Evolutionary conservation across 75 land plant species (phyloP), one percentile per base, ranked within the genome.

Genomic region (Selaginella moellendorffii): DNA sequence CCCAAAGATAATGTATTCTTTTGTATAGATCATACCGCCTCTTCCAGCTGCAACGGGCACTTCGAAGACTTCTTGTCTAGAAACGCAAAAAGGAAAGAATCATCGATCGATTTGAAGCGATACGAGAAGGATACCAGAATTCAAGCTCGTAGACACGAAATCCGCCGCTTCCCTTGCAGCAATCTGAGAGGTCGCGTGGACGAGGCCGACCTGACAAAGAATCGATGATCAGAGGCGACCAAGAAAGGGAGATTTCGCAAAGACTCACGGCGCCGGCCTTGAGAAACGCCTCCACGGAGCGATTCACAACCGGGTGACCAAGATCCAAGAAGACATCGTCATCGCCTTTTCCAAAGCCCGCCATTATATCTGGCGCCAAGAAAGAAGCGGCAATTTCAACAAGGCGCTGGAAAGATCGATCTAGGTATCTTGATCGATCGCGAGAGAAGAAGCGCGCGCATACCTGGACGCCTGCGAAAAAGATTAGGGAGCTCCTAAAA

Each of bases 201-300:
- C 14, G 14, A 14, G 10, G 5, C 46, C 46, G 46, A 36, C 14
- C 46, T 36, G 5, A 5, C 5, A 36, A 14, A 36, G 14, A 36
- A 36, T 5, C 14, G 5, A 36, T 21, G 14, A 36, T 14, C 10
- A 36, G 46, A 36, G 46, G 14, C 14, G 5, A 74, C 54, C 62
- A 28, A 53, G 26, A 74, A 74, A 26, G 61, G 76, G 62, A 74
- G 62, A 69, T 68, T 27, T 69, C 68, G n/a, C 71, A 74, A 58
- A 25, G 10, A 36, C 46, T 36, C 14, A 36, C 46, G 10, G 46
- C 46, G 5, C 46, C 46, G 46, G 14, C 46, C 14, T 36, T 36
- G 10, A 36, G 46, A 36, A 36, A 36, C 24, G 46, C 5, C 5
- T 36, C 46, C 46, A 36, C 46, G 14, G 46, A 36, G 46, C 46